Base-by-base conservation (phyloP, 2,329 filamentous ascomycete genomes). In the Akanthomyces uredinophilus region DNA sequence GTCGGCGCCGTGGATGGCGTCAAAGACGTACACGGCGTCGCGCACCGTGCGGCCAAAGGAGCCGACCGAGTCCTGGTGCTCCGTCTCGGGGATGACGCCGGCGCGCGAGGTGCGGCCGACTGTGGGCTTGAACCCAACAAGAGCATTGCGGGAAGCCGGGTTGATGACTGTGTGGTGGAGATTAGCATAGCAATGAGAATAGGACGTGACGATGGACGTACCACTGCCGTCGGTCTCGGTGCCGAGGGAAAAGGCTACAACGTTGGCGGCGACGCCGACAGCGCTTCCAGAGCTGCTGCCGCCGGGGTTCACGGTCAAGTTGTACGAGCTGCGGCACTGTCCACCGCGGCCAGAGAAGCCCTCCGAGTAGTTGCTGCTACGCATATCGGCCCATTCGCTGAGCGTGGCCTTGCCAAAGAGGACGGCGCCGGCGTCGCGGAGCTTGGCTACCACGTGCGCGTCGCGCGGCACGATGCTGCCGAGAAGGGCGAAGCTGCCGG, bases 71-170 rank as follows among this genome's bases (percentile, higher is more conserved):
- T 92, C 90, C 67, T 89, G 86, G 67, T 89, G 84, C 61, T 83
- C 76, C 13, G 81, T 83, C 68, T 89, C 87, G 0, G 89, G 90
- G 39, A 92, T 81, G 32, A 87, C 81, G 20, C 81, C 84, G 22
- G 75, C 79, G 18, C 87, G 78, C 10, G 88, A 90, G 0, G 87
- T 91, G 56, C 91, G 72, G 0, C 89, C 89, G 6, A 92, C 87
- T 1, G 88, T 92, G 1, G 89, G 88, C 74, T 92, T 92, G 71
- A 92, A 83, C 3, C 89, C 89, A 1, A 92, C 87, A 2, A 92
- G 70, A 2, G 79, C 82, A 69, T 89, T 90, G 5, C 87, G 78
- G 70, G 88, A 83, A 1, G 89, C 88, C 0, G 90, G 90, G 70
- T 85, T 87, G 69, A 91, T 90, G 18, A 92, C 81, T 77, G 27